Percentiles rank a stretch among this genome's conserved stretches.
Conservation (phyloP, 2,329 filamentous ascomycete species). For the Fusarium annulatum region DNA sequence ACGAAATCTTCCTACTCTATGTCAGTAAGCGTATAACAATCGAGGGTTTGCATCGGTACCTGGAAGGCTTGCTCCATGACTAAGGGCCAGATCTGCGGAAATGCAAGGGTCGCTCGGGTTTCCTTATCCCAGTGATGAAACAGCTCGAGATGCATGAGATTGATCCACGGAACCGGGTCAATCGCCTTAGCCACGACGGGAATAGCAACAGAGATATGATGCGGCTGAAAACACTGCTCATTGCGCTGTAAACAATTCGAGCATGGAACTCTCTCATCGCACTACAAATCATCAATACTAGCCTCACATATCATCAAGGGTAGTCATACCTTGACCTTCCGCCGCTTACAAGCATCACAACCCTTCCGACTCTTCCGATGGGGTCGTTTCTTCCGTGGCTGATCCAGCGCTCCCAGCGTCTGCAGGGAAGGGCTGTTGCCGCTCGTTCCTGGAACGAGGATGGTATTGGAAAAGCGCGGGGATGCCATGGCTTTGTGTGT, state of each 20-base stretch:
- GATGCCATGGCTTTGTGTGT: background rate
- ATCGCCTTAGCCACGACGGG: background rate
- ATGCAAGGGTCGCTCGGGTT: background rate
- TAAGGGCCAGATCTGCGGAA: background rate
- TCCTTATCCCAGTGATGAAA: background rate
- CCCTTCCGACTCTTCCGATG: background rate
- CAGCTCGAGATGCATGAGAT: background rate
- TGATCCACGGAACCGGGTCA: background rate
- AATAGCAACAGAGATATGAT: background rate
- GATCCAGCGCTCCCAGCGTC: background rate
- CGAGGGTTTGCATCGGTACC: background rate
- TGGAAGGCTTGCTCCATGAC: background rate
- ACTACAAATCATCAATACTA: background rate
- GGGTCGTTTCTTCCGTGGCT: background rate
- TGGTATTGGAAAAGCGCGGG: background rate
- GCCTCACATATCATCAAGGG: background rate
- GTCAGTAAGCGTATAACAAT: background rate
- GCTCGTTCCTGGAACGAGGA: background rate
- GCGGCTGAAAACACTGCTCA: background rate
- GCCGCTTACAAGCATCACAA: background rate
- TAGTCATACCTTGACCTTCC: background rate
- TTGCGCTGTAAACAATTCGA: background rate
- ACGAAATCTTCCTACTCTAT: background rate
- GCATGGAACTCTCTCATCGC: background rate
- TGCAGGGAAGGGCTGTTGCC: accelerated